Conservation (phyloP, 2,329 filamentous ascomycete genomes). For the Helminthosporium solani region DNA sequence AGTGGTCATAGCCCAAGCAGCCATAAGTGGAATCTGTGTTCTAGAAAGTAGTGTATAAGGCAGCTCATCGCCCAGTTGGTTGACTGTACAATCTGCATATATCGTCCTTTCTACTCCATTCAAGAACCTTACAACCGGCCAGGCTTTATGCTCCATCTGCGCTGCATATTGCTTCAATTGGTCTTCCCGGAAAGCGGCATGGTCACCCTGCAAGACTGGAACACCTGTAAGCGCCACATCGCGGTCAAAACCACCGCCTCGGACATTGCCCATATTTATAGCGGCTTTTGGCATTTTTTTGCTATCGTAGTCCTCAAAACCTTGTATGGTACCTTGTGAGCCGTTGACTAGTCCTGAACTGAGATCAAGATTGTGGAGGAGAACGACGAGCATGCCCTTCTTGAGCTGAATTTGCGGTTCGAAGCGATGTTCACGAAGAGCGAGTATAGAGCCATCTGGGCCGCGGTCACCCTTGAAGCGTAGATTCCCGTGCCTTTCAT, state of each 20-base stretch:
- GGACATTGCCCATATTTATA: not conserved
- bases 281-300: conserved; percentile 30
- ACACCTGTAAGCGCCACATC: not conserved
- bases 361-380: conserved; percentile 52
- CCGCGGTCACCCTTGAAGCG: conserved; percentile 11
- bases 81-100: conserved; percentile 53
- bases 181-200: conserved; percentile 40
- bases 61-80: conserved; percentile 47
- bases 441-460: conserved; percentile 21
- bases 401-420: conserved; percentile 50
- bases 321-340: conserved; percentile 33
- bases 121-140: conserved; percentile 57
- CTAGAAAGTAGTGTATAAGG: conserved; percentile 54
- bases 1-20: conserved; percentile 64
- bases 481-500: conserved; percentile 26
- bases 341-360: conserved; percentile 36
- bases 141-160: conserved; percentile 37
- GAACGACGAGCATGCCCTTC: conserved; percentile 54
- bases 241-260: not conserved
- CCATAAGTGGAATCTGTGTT: conserved; percentile 62
- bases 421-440: conserved; percentile 48
- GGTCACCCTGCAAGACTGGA: conserved; percentile 39
- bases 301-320: conserved; percentile 41
- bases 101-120: conserved; percentile 51
- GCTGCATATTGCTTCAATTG: conserved; percentile 46